Evolutionary conservation across 148 eudicot species (phyloP), one percentile per base, ranked within the genome.

Genomic region (Selenicereus undatus): DNA sequence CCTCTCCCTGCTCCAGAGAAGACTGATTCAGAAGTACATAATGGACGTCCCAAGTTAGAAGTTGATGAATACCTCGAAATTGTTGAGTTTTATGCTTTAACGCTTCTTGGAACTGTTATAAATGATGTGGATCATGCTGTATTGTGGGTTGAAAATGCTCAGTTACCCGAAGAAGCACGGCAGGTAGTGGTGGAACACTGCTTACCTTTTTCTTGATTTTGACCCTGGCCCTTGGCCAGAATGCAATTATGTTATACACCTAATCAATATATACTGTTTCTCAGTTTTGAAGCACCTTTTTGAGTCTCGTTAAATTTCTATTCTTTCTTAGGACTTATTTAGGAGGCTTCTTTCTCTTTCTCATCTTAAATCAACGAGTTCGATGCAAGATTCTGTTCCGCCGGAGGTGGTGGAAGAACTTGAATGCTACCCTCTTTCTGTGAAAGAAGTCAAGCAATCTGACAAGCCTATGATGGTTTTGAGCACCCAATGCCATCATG

Each of bases 131-230:
- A 87, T 78, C 80, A 70, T 85, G 97, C 98, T 81, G 81, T 91
- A 58, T 84, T 82, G 64, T 96, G 99, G 99, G 89, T 94, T 76
- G 97, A 96, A 82, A 90, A 91, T 81, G 98, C 98, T 22, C 78
- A 87, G 36, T 79, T 96, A 78, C 97, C 99, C 7, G 93, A 86
- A 81, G 90, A 87, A 82, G 89, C 84, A 78, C 88, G 90, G 4
- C 99, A 95, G 99, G 99, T 95, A 82, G 82, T 72, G 13, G 50
- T 30, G 8, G 43, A 27, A 74, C 75, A 45, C 64, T 50, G 64
- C 64, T 65, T 24, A 16, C 43, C 45, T 51, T 60, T 75, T 4
- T 66, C n/a, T 5, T 56, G 62, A 48, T 48, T 48, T 48, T 48
- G 52, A 48, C 62, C 22, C 62, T 56, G 22, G 22, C 62, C 62